Evolutionary conservation across 441 rosid genomes (phyloP).

Genomic region (Viola pubescens): DNA sequence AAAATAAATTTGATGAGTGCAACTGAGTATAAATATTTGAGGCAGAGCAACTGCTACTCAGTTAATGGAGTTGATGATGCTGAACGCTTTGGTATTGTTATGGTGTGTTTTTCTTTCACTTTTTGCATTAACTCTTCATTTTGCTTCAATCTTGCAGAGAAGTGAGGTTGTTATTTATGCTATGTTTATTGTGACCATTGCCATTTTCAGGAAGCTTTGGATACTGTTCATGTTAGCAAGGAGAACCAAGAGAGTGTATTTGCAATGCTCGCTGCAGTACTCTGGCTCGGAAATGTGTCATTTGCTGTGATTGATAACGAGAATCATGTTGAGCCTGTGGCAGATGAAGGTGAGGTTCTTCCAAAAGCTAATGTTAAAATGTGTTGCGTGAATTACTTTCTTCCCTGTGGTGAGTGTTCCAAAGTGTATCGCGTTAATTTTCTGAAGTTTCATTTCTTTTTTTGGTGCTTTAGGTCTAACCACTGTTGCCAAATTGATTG

Average conservation of each 20-base stretch:
- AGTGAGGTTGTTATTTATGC: conserved; percentile 7
- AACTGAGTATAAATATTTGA: conserved; percentile 73
- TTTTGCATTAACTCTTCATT: conserved; percentile 11
- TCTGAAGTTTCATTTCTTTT: conserved; percentile 6
- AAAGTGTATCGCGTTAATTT: not conserved
- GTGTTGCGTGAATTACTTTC: no score
- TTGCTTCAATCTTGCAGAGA: conserved; percentile 5
- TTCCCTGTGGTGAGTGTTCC: not conserved
- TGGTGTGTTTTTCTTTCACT: conserved; percentile 35
- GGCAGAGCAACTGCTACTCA: conserved; percentile 79
- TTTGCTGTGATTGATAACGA: conserved; percentile 80
- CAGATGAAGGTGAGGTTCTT: conserved; percentile 73
- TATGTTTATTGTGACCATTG: conserved; percentile 16
- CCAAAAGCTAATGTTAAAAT: not conserved
- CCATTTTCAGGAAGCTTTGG: conserved; percentile 78
- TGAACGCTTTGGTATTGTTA: conserved; percentile 57
- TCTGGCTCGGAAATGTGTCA: conserved; percentile 90
- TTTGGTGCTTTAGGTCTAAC: conserved; percentile 50
- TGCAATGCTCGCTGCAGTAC: conserved; percentile 92
- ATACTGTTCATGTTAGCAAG: conserved; percentile 88
- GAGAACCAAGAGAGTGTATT: conserved; percentile 96
- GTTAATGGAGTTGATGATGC: conserved; percentile 82
- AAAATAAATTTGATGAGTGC: conserved; percentile 76
- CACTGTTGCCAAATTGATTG: conserved; percentile 78
- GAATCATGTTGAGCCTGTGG: conserved; percentile 81